A percentile compares a stretch with the other conserved stretches of the same genome.
Evolutionary conservation across 306 rosid species (phyloP).

Genomic region (Ochetophila trinervis): DNA sequence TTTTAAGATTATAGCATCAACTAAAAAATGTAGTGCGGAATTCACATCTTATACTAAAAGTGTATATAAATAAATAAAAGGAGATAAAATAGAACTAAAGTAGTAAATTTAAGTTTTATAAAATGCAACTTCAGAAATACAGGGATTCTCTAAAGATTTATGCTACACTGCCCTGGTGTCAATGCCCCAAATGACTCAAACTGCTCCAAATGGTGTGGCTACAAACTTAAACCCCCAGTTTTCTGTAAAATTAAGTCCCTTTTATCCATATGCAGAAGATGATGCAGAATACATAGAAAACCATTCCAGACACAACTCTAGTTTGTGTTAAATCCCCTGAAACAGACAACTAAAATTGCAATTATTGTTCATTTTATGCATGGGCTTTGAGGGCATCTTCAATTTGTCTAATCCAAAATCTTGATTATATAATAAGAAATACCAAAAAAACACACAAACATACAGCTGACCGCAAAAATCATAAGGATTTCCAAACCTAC

Average conservation of each 20-base stretch:
- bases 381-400: not conserved
- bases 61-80: no score
- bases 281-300: not conserved
- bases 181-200: no score
- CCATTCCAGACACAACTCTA: not conserved
- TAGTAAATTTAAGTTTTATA: no score
- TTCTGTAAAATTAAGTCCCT: no score
- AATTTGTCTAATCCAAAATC: not conserved
- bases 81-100: no score
- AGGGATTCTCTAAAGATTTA: no score
- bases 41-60: not conserved
- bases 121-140: no score
- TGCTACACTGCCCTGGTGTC: no score
- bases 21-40: not conserved
- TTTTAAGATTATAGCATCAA: not conserved
- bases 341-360: not conserved
- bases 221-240: no score
- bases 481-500: not conserved
- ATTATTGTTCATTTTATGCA: not conserved
- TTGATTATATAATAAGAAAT: not conserved
- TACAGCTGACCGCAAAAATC: not conserved
- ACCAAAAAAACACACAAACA: not conserved
- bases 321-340: slow-evolving; percentile 1
- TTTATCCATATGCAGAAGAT: not conserved
- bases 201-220: no score